These are phyloP conservation scores for Onygena corvina DNA, from an alignment of 2,329 filamentous ascomycete species.

Conservation along the genomic window DNA sequence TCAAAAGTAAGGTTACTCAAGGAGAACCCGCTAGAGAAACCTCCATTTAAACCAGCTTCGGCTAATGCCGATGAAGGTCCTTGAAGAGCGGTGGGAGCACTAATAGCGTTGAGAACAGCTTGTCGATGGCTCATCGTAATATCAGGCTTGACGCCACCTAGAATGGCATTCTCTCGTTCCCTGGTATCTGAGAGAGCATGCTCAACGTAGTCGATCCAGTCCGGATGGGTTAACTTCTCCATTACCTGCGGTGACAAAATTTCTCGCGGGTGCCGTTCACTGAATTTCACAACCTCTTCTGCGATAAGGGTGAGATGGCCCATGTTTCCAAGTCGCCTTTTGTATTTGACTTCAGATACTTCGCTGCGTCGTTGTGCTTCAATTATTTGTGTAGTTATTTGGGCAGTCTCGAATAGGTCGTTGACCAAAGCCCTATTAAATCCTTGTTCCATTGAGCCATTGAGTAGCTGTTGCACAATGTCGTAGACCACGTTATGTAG, in stretches of 20 bases:
- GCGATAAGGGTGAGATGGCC: constrained; percentile 93
- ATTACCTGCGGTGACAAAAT: constrained; percentile 71
- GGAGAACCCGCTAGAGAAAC: constrained; percentile 32
- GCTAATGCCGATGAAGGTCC: constrained; percentile 55
- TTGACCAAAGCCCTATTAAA: constrained; percentile 84
- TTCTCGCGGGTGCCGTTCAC: constrained; percentile 82
- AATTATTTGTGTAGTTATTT: constrained; percentile 83
- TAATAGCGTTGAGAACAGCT: constrained; percentile 50
- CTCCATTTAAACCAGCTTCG: constrained; percentile 67
- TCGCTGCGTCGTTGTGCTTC: constrained; percentile 81
- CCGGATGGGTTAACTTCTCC: constrained; percentile 74
- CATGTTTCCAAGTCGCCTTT: constrained; percentile 95
- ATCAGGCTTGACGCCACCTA: constrained; percentile 87
- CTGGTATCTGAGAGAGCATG: constrained; percentile 83
- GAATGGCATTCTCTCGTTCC: constrained; percentile 94
- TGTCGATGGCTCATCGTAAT: constrained; percentile 69
- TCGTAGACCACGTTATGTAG: constrained; percentile 98
- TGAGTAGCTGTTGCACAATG: constrained; percentile 97
- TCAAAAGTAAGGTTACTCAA: constrained; percentile 52
- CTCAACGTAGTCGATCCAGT: constrained; percentile 93
- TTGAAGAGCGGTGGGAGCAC: constrained; percentile 46
- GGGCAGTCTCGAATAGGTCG: constrained; percentile 81
- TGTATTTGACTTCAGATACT: constrained; percentile 66
- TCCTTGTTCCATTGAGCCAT: constrained; percentile 91
- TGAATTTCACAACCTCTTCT: constrained; percentile 97